A percentile compares a stretch with the other conserved stretches of the same genome.
Conservation (phyloP, 179 eudicot genomes). For the Silene noctiflora region DNA sequence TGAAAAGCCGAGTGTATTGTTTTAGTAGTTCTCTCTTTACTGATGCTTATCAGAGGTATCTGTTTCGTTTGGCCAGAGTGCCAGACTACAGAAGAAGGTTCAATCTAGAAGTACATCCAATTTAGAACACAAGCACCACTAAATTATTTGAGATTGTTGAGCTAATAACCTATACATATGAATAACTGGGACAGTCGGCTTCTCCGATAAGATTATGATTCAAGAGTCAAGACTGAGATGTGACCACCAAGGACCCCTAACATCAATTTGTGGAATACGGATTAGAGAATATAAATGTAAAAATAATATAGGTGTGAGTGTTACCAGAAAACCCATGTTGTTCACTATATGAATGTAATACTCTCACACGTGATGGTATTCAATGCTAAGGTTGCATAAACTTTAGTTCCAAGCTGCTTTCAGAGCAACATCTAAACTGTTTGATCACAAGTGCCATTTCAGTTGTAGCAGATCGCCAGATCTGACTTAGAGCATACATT, state of each 20-base stretch:
- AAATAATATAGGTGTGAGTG: neutral
- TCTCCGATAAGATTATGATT: neutral
- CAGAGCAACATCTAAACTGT: neutral
- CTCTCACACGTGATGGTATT: neutral
- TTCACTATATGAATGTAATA: neutral
- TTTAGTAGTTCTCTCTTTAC: neutral
- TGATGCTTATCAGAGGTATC: neutral
- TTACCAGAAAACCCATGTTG: neutral
- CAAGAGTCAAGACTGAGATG: neutral
- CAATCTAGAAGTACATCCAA: neutral
- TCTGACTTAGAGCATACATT: neutral
- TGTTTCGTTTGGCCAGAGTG: neutral
- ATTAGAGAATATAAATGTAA: neutral
- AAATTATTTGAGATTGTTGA: neutral
- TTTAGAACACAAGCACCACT: neutral
- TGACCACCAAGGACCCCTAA: neutral
- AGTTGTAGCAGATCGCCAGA: slow-evolving; percentile 15
- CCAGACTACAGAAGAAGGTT: neutral
- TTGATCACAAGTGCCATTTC: neutral
- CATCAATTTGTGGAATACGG: neutral
- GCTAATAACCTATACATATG: neutral
- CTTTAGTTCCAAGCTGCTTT: neutral
- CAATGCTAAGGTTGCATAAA: neutral
- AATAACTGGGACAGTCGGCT: neutral
- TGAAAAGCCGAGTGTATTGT: neutral